A percentile compares a stretch with the other conserved stretches of the same genome.
Evolutionary conservation across 371 early-diverging fungal genomes (phyloP).

Genomic region (Mucor circinelloides): DNA sequence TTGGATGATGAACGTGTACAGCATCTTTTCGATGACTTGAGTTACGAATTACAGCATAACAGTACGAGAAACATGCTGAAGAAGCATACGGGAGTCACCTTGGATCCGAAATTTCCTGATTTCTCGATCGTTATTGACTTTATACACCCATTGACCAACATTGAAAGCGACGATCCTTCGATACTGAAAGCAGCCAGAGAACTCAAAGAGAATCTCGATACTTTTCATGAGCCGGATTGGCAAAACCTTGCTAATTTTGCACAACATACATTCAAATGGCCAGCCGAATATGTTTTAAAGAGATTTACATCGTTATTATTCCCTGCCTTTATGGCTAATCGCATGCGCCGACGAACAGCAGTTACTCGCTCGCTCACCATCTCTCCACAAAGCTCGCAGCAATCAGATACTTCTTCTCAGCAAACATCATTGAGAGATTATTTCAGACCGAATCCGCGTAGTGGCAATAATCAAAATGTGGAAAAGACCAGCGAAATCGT

Average conservation of each 20-base stretch:
- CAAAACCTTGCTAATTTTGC: slow-evolving; percentile 6
- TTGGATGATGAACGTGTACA: slow-evolving; percentile 20
- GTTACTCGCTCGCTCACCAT: not conserved
- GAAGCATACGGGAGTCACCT: slow-evolving; percentile 4
- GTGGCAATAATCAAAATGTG: not conserved
- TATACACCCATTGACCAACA: slow-evolving; percentile 20
- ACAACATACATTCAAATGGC: slow-evolving; percentile 18
- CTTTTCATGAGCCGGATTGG: slow-evolving; percentile 21
- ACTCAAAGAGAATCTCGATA: not conserved
- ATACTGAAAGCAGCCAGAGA: not conserved
- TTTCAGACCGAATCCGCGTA: not conserved
- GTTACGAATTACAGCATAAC: slow-evolving; percentile 25
- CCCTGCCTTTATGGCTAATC: slow-evolving; percentile 23
- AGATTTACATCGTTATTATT: slow-evolving; percentile 13
- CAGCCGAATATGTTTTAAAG: slow-evolving; percentile 9
- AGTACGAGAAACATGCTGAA: slow-evolving; percentile 1
- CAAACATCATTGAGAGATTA: slow-evolving; percentile 3
- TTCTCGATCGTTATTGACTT: slow-evolving; percentile 19
- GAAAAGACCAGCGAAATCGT: not conserved
- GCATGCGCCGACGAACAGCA: not conserved
- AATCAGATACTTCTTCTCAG: not conserved
- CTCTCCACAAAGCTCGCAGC: not conserved
- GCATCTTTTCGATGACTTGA: slow-evolving; percentile 24
- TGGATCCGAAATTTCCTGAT: slow-evolving; percentile 24
- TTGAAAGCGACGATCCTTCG: not conserved